phyloP scores from a whole-genome alignment of 495 filamentous ascomycete species.

The Delitschia confertaspora region DNA sequence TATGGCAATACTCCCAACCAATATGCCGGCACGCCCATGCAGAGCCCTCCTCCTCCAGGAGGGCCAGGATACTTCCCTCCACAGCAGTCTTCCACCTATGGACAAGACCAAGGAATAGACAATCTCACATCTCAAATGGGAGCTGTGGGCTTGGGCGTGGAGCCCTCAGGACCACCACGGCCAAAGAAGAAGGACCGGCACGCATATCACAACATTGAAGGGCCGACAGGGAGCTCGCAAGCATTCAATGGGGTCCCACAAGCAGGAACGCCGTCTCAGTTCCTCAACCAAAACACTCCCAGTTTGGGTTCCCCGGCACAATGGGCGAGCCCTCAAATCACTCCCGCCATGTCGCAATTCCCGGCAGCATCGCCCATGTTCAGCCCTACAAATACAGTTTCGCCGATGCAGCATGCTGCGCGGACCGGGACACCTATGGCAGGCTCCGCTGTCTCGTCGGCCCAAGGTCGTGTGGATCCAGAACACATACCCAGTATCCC shows the following conservation, averaged over 20 bases:
- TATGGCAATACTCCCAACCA: slow-evolving; percentile 35
- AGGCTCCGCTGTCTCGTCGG: slow-evolving; percentile 35
- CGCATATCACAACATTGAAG: slow-evolving; percentile 81
- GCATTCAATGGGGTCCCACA: slow-evolving; percentile 58
- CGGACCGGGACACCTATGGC: slow-evolving; percentile 34
- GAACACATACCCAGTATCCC: slow-evolving; percentile 93
- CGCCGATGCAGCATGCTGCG: slow-evolving; percentile 50
- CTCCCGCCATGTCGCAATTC: slow-evolving; percentile 52
- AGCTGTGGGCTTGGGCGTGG: slow-evolving; percentile 58
- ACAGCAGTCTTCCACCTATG: slow-evolving; percentile 11
- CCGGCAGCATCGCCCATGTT: slow-evolving; percentile 51
- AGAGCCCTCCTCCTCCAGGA: slow-evolving; percentile 22
- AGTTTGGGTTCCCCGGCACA: slow-evolving; percentile 30
- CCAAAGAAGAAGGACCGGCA: slow-evolving; percentile 80
- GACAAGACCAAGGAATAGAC: slow-evolving; percentile 38
- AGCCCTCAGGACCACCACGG: slow-evolving; percentile 45
- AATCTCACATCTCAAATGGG: slow-evolving; percentile 82
- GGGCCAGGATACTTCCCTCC: slow-evolving; percentile 31
- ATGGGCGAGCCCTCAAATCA: slow-evolving; percentile 42
- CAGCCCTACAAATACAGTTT: slow-evolving; percentile 45
- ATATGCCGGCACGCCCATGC: slow-evolving; percentile 35
- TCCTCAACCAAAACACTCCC: slow-evolving; percentile 47
- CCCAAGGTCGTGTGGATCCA: slow-evolving; percentile 73
- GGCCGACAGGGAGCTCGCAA: slow-evolving; percentile 53
- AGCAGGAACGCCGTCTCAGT: slow-evolving; percentile 52